Conservation (phyloP, 2,329 filamentous ascomycete species). For the Metarhizium guizhouense region DNA sequence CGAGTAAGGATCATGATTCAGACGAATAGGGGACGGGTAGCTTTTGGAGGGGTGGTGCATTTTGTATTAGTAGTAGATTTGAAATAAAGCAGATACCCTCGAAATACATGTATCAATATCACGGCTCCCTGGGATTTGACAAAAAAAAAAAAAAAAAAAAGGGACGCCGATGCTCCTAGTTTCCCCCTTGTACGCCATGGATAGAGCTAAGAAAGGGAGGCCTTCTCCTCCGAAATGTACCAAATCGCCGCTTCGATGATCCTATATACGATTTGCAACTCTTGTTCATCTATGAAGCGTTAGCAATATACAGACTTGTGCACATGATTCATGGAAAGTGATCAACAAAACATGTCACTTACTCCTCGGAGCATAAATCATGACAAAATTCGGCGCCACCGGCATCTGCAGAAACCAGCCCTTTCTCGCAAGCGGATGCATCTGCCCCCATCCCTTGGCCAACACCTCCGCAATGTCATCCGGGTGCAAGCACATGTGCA, state of each 20-base stretch:
- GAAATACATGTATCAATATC: too few species aligned
- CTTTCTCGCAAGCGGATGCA: constrained; percentile 57
- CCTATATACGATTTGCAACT: constrained; percentile 56
- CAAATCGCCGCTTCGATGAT: constrained; percentile 70
- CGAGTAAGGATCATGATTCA: constrained; percentile 31
- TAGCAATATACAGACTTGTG: not conserved
- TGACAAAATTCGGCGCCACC: constrained; percentile 65
- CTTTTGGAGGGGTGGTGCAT: not conserved
- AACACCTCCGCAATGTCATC: constrained; percentile 66
- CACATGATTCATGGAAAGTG: not conserved
- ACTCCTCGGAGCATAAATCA: constrained; percentile 72
- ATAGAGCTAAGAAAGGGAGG: constrained; percentile 20
- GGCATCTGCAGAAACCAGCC: constrained; percentile 54
- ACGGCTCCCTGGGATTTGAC: too few species aligned
- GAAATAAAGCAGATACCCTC: constrained; percentile 3
- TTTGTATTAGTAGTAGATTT: not conserved
- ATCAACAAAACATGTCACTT: constrained; percentile 11
- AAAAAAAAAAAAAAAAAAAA: too few species aligned
- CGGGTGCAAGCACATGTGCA: constrained; percentile 76
- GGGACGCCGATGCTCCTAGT: not conserved
- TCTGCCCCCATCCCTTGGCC: constrained; percentile 70
- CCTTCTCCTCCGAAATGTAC: constrained; percentile 45
- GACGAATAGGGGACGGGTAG: constrained; percentile 10
- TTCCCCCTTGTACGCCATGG: not conserved
- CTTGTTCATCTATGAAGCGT: constrained; percentile 42